These are phyloP conservation scores for Xylaria digitata DNA, from an alignment of 2,329 filamentous ascomycete species.

Conservation along the genomic window DNA sequence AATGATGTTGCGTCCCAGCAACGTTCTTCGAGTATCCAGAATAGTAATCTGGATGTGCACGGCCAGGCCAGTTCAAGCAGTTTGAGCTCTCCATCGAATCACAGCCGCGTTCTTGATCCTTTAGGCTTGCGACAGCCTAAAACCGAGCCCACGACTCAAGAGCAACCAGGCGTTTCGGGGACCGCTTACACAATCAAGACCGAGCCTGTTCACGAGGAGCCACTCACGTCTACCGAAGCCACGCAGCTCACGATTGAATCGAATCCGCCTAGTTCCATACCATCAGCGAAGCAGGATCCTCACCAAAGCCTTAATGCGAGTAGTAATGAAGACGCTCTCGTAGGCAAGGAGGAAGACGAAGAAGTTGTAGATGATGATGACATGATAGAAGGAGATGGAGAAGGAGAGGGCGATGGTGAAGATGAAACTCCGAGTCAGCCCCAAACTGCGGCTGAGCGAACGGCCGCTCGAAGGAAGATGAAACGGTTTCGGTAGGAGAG, in stretches of 20 bases:
- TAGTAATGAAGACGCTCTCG: slow-evolving; percentile 54
- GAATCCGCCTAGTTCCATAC: slow-evolving; percentile 56
- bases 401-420: slow-evolving; percentile 56
- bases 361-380: slow-evolving; percentile 66
- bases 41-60: slow-evolving; percentile 68
- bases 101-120: slow-evolving; percentile 54
- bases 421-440: slow-evolving; percentile 68
- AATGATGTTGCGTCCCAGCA: slow-evolving; percentile 52
- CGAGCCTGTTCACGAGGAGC: slow-evolving; percentile 55
- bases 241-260: slow-evolving; percentile 54
- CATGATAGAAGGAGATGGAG: slow-evolving; percentile 62
- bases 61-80: slow-evolving; percentile 62
- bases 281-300: slow-evolving; percentile 52
- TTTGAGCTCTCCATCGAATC: slow-evolving; percentile 51
- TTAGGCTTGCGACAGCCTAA: slow-evolving; percentile 57
- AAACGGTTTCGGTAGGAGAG: slow-evolving; percentile 78
- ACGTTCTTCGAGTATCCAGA: slow-evolving; percentile 52
- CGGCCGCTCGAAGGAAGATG: slow-evolving; percentile 68
- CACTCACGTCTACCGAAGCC: slow-evolving; percentile 55
- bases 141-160: slow-evolving; percentile 53
- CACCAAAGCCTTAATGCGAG: slow-evolving; percentile 51
- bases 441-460: slow-evolving; percentile 61
- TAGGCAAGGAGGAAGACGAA: slow-evolving; percentile 62
- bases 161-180: slow-evolving; percentile 50
- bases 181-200: slow-evolving; percentile 54